Base-by-base conservation (phyloP, 2,329 filamentous ascomycete species). In the Diaporthe destruens region DNA sequence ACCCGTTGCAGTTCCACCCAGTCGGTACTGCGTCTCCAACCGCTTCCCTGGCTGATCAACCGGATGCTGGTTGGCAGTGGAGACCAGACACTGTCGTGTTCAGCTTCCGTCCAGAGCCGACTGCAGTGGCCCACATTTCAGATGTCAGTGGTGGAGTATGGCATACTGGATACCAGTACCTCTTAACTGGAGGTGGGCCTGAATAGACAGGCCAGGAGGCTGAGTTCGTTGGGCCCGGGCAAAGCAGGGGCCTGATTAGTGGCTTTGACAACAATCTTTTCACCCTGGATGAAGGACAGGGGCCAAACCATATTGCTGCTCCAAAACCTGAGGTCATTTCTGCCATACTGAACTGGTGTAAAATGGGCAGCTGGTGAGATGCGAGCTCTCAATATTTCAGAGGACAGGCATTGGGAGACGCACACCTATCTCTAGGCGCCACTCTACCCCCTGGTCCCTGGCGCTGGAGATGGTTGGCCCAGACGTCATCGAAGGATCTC, bases 71-170 rank as follows among this genome's bases (percentile, higher is more conserved):
- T 9, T n/a, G 20, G 12, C 61, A 25, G 61, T 66, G 61, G 61
- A 34, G 44, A 66, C 12, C 23, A 23, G n/a, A 9, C 39, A 49
- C 32, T 66, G 61, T 66, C 61, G 61, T 66, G 61, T 66, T 66
- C 61, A 51, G 44, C 47, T 53, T 66, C 39, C 29, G n/a, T 53
- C 47, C n/a, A 66, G 25, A 66, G 47, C n/a, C 39, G 61, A 14
- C 44, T 18, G 47, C 44, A 12, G 32, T 39, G 61, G 32, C 61
- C 61, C 61, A 66, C 47, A 66, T 39, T 39, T 66, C n/a, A 53
- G 47, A 53, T 66, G 36, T 32, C 32, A 12, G 44, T 39, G n/a
- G 44, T 53, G 61, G 61, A 66, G 5, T 29, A 29, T 29, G 29
- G 29, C 2, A 29, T 29, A 29, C 29, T 29, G 29, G 5, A 53